A percentile compares a stretch with the other conserved stretches of the same genome.
Conservation (phyloP, 352 stramenopile genomes). For the Phytophthora nicotianae region DNA sequence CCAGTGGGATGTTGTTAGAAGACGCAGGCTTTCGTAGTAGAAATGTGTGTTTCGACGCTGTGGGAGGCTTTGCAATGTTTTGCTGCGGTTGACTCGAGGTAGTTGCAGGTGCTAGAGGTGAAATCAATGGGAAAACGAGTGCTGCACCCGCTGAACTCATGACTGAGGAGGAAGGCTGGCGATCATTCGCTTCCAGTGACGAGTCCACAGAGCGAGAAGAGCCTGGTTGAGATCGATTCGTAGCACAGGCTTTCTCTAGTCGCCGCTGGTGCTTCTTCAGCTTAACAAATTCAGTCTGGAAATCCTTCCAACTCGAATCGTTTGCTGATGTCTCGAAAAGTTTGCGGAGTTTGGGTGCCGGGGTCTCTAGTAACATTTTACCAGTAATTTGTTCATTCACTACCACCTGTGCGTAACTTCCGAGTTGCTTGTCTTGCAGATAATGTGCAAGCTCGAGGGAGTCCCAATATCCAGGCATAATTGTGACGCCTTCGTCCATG, state of each 20-base stretch:
- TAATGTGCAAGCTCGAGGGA: constrained; percentile 65
- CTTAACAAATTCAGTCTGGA: constrained; percentile 42
- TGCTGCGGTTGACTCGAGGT: constrained; percentile 5
- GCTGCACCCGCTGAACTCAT: constrained; percentile 22
- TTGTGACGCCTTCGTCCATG: constrained; percentile 14
- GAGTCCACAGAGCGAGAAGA: constrained; percentile 22
- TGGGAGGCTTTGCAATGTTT: constrained; percentile 9
- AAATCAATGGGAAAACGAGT: constrained; percentile 44
- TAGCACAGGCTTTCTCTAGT: constrained; percentile 33
- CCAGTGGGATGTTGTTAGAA: constrained; percentile 41
- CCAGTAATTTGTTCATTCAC: constrained; percentile 70
- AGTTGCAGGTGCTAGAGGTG: constrained; percentile 22
- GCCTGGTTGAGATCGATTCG: constrained; percentile 12
- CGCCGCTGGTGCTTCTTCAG: constrained; percentile 55
- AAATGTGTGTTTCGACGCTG: constrained; percentile 17
- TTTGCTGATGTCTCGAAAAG: constrained; percentile 43
- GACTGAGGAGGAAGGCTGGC: constrained; percentile 7
- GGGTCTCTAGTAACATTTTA: constrained; percentile 56
- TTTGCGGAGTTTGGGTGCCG: constrained; percentile 43
- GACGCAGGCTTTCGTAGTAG: constrained; percentile 35
- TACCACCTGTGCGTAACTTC: constrained; percentile 52
- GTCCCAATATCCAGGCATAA: constrained; percentile 63
- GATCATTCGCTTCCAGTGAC: constrained; percentile 13
- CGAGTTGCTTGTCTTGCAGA: constrained; percentile 53
- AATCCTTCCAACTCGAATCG: constrained; percentile 57